Evolutionary conservation across 805 yeast genomes (phyloP).

Genomic region (Pichia occidentalis): DNA sequence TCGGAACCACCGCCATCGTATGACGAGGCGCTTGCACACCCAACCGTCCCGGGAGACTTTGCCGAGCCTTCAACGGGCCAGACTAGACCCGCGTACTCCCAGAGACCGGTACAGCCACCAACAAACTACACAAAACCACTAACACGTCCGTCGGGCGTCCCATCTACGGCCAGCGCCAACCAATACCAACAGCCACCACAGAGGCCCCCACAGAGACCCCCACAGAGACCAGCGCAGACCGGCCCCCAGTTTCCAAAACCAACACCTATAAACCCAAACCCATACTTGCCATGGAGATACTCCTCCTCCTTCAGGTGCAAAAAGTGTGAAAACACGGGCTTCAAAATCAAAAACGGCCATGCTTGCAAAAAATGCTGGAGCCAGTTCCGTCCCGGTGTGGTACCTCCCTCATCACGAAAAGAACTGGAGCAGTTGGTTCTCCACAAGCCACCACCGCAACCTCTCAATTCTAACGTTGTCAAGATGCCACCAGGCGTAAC

Average conservation of each 20-base stretch:
- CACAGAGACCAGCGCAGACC: slow-evolving; percentile 1
- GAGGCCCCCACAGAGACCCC: slow-evolving; percentile 5
- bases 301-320: slow-evolving; percentile 55
- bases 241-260: slow-evolving; percentile 12
- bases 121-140: slow-evolving; percentile 2
- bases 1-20: slow-evolving; percentile 40
- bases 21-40: slow-evolving; percentile 32
- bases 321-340: slow-evolving; percentile 73
- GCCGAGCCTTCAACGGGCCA: slow-evolving; percentile 13
- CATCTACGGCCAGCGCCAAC: no score
- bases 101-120: slow-evolving; percentile 6
- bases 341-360: slow-evolving; percentile 49
- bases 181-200: slow-evolving; percentile 5
- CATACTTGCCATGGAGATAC: slow-evolving; percentile 55
- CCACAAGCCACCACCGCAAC: slow-evolving; percentile 14
- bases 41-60: slow-evolving; percentile 15
- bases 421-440: slow-evolving; percentile 13
- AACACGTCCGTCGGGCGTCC: no score
- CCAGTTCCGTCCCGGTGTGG: slow-evolving; percentile 33
- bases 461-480: slow-evolving; percentile 23
- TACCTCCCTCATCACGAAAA: slow-evolving; percentile 18
- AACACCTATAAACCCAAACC: slow-evolving; percentile 29
- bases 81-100: slow-evolving; percentile 4
- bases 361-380: slow-evolving; percentile 70
- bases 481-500: slow-evolving; percentile 24